phyloP scores from a whole-genome alignment of 306 rosid species.

The Calophaca sinica region DNA sequence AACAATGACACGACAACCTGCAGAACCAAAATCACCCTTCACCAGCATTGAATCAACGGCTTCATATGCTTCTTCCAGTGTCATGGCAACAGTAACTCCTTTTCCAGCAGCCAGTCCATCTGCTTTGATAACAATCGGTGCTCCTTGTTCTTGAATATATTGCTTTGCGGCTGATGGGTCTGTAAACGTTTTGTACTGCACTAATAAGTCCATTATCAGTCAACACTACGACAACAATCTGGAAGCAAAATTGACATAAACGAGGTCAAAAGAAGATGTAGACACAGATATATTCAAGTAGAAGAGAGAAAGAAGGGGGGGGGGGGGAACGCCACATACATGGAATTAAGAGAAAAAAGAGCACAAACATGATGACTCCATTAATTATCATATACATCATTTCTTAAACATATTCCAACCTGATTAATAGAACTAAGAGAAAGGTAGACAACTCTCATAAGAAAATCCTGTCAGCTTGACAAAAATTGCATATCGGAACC shows the following conservation, averaged over 20 bases:
- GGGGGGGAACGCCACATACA: not conserved
- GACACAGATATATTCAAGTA: not conserved
- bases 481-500: constrained; percentile 21
- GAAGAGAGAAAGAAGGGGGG: too few relatives aligned
- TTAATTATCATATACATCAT: constrained; percentile 30
- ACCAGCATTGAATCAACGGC: constrained; percentile 97
- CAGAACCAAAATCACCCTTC: constrained; percentile 84
- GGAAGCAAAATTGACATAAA: constrained; percentile 25
- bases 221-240: constrained; percentile 2
- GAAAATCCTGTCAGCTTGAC: constrained; percentile 1
- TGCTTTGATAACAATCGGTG: constrained; percentile 88
- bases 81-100: constrained; percentile 88
- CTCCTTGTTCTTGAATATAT: constrained; percentile 85
- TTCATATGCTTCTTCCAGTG: constrained; percentile 80
- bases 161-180: constrained; percentile 83
- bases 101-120: constrained; percentile 99
- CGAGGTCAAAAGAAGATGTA: constrained; percentile 1
- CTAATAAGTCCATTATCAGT: constrained; percentile 41
- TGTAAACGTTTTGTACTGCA: constrained; percentile 85
- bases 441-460: constrained; percentile 17
- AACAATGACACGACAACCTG: constrained; percentile 79
- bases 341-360: constrained; percentile 24
- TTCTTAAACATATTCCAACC: constrained; percentile 8
- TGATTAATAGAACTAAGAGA: constrained; percentile 23
- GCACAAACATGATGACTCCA: constrained; percentile 6